Evolutionary conservation across 2,329 filamentous ascomycete genomes (phyloP), one percentile per base, ranked within the genome.

Genomic region (Ceratocystis colombiana): DNA sequence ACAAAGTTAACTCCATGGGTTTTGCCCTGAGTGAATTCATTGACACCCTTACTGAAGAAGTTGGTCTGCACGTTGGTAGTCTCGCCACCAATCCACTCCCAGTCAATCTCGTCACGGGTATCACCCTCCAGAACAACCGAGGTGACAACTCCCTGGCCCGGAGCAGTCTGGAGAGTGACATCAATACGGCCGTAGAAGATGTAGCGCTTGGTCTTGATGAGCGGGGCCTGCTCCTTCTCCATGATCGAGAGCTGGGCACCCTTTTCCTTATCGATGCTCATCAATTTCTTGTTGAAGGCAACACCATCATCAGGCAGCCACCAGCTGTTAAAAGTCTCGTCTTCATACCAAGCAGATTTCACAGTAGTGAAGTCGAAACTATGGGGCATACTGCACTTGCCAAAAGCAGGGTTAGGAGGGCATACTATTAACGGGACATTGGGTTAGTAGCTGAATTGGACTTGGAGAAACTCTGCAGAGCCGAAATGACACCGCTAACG

Each of bases 181-280:
- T 89, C 85, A 69, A 90, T 83, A 69, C 83, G 84, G 61, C 89
- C 89, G 72, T 91, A 94, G 87, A 94, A 91, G 73, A 94, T 88
- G 77, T 91, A 92, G 79, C 88, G 90, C 70, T 86, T 80, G 7
- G 81, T 80, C 71, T 79, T 81, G 74, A 90, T 89, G 12, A 84
- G 85, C 17, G 87, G 82, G 53, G 78, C 80, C 55, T 85, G 81
- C 41, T 75, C 76, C 37, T 78, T 76, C 5, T 82, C 74, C 0
- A 79, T 80, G 74, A 90, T 90, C 68, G 83, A 82, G 72, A 76
- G 74, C 64, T 71, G 69, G 48, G 73, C 75, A 7, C 76, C 76
- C 4, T 71, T 67, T 28, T 69, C 64, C 7, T 68, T 68, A 64
- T 74, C 74, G 1, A 70, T 68, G 25, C 74, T 66, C 1, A 68